These are phyloP conservation scores for Rhamnella rubrinervis DNA, from an alignment of 331 rosid genomes.

Conservation along the genomic window DNA sequence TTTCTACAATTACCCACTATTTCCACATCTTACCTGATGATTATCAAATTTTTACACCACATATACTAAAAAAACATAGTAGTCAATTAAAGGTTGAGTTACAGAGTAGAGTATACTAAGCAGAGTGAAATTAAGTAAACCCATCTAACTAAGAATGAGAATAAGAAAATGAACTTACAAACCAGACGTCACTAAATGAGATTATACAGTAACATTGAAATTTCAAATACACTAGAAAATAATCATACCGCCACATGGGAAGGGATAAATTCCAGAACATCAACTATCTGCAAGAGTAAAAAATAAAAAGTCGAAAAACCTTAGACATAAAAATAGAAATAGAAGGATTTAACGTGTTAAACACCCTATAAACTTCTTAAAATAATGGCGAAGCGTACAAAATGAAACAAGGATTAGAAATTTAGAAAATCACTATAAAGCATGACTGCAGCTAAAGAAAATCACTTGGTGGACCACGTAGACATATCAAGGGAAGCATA, in stretches of 20 bases:
- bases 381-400: neutral
- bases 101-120: neutral
- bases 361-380: neutral
- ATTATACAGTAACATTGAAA: neutral
- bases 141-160: neutral
- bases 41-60: neutral
- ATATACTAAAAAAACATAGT: neutral
- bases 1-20: neutral
- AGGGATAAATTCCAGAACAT: slow-evolving; percentile 84
- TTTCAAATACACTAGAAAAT: neutral
- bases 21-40: neutral
- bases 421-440: no score
- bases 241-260: slow-evolving; percentile 92
- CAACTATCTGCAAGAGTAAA: slow-evolving; percentile 68
- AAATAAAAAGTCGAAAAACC: slow-evolving; percentile 13
- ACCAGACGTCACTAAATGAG: neutral
- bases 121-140: slow-evolving; percentile 18
- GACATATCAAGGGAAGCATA: neutral
- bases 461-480: neutral
- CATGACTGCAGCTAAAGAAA: no score
- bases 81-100: neutral
- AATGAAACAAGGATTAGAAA: no score
- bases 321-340: slow-evolving; percentile 12
- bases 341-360: neutral
- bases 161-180: neutral